Percentiles rank a stretch among this genome's conserved stretches.
These are phyloP conservation scores for Aspergillus ruber DNA, from an alignment of 2,329 filamentous ascomycete genomes.

Conservation along the genomic window DNA sequence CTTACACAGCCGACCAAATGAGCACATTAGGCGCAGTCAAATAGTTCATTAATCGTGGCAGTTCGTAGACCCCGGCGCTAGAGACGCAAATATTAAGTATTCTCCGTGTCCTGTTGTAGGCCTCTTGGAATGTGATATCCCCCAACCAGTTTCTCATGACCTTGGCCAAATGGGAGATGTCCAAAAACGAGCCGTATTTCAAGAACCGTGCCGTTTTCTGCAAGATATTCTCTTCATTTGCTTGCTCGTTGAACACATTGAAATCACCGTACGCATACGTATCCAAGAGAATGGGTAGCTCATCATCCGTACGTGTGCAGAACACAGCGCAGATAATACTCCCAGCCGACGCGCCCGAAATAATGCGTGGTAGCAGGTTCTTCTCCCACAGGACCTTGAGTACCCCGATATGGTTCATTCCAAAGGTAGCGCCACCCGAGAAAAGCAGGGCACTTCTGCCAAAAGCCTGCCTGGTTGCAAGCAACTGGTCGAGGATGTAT, in stretches of 20 bases:
- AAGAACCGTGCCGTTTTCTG: slow-evolving; percentile 66
- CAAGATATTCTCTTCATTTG: slow-evolving; percentile 55
- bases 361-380: slow-evolving; percentile 71
- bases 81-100: slow-evolving; percentile 94
- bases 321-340: slow-evolving; percentile 79
- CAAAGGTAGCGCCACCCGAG: slow-evolving; percentile 81
- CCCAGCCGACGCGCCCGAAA: slow-evolving; percentile 80
- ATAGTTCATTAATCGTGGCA: slow-evolving; percentile 83
- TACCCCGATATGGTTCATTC: slow-evolving; percentile 87
- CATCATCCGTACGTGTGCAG: slow-evolving; percentile 70
- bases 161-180: slow-evolving; percentile 71
- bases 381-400: slow-evolving; percentile 72
- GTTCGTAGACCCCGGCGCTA: slow-evolving; percentile 76
- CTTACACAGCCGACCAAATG: slow-evolving; percentile 85
- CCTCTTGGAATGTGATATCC: slow-evolving; percentile 90
- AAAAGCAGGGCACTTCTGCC: slow-evolving; percentile 77
- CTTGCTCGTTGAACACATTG: slow-evolving; percentile 66
- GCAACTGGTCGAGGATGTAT: slow-evolving; percentile 60
- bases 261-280: slow-evolving; percentile 74
- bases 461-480: slow-evolving; percentile 70
- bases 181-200: slow-evolving; percentile 77
- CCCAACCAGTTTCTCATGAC: slow-evolving; percentile 78
- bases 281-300: slow-evolving; percentile 63
- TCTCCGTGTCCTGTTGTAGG: slow-evolving; percentile 86
- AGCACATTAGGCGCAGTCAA: slow-evolving; percentile 89